These are phyloP conservation scores for Volvox africanus DNA, from an alignment of 139 green algal species.

Conservation along the genomic window DNA sequence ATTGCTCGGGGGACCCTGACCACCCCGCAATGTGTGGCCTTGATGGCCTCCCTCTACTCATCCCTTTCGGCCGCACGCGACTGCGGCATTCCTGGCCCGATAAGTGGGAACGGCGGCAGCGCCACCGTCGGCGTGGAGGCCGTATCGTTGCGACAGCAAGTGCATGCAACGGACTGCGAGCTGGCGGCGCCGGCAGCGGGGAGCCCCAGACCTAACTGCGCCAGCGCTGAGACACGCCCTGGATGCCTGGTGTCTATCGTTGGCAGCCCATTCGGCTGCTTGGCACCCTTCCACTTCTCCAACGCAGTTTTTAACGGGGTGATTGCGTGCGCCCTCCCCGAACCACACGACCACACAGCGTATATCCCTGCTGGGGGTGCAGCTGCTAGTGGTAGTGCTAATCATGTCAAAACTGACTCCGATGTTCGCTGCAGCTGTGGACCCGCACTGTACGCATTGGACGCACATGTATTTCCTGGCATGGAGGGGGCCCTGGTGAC, in stretches of 20 bases:
- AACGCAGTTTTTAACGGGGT: conserved; percentile 58
- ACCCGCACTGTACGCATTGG: conserved; percentile 59
- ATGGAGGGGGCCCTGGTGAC: conserved; percentile 76
- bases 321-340: conserved; percentile 44
- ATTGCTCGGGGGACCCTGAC: too few relatives aligned
- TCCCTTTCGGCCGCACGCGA: too few relatives aligned
- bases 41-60: too few relatives aligned
- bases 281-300: conserved; percentile 71
- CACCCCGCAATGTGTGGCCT: too few relatives aligned
- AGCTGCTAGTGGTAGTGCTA: not conserved
- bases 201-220: not conserved
- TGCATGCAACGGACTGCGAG: too few relatives aligned
- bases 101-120: too few relatives aligned
- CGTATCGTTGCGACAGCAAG: too few relatives aligned
- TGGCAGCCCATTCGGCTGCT: conserved; percentile 78
- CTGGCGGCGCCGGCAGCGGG: too few relatives aligned
- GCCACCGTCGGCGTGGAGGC: too few relatives aligned
- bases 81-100: too few relatives aligned
- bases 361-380: not conserved
- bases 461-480: conserved; percentile 72
- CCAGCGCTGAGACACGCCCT: not conserved
- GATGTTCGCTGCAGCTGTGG: not conserved
- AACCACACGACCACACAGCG: not conserved
- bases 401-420: not conserved
- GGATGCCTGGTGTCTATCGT: conserved; percentile 23